Conservation (phyloP, 768 basidiomycete species). For the Paxillus rubicundulus region DNA sequence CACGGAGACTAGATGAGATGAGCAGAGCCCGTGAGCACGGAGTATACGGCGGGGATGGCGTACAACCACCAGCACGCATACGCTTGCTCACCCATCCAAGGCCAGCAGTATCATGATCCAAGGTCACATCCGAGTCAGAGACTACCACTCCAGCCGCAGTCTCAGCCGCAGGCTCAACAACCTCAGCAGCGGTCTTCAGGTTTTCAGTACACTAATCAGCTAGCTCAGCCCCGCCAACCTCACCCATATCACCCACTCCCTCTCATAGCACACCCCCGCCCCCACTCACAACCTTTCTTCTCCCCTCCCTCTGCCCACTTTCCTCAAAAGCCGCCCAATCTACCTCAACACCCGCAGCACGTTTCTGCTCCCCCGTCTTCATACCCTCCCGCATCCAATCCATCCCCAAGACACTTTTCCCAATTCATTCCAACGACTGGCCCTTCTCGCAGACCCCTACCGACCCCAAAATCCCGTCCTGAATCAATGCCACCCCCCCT, state of each 20-base stretch:
- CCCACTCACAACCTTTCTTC: conserved; percentile 6
- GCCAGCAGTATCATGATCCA: conserved; percentile 5
- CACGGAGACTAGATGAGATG: neutral
- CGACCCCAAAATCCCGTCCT: conserved; percentile 28
- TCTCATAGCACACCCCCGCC: conserved; percentile 17
- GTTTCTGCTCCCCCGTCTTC: conserved; percentile 14
- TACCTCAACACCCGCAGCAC: conserved; percentile 13
- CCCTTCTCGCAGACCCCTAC: conserved; percentile 27
- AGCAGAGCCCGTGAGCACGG: neutral
- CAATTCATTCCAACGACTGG: conserved; percentile 8
- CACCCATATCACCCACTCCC: conserved; percentile 17
- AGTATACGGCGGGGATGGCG: conserved; percentile 10
- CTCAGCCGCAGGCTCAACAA: no score
- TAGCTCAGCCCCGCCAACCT: conserved; percentile 1
- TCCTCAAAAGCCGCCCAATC: neutral
- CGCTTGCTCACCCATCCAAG: conserved; percentile 7
- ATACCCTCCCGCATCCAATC: conserved; percentile 1
- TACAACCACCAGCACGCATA: conserved; percentile 22
- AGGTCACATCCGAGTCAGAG: conserved; percentile 14
- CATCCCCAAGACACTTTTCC: neutral
- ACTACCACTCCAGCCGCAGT: conserved; percentile 2
- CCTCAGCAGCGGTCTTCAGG: conserved; percentile 12
- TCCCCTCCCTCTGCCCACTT: conserved; percentile 8
- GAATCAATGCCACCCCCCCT: conserved; percentile 22
- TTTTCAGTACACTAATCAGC: conserved; percentile 18